Percentiles rank a stretch among this genome's conserved stretches.
Conservation (phyloP, 2,329 filamentous ascomycete genomes). For the Aspergillus sp. region DNA sequence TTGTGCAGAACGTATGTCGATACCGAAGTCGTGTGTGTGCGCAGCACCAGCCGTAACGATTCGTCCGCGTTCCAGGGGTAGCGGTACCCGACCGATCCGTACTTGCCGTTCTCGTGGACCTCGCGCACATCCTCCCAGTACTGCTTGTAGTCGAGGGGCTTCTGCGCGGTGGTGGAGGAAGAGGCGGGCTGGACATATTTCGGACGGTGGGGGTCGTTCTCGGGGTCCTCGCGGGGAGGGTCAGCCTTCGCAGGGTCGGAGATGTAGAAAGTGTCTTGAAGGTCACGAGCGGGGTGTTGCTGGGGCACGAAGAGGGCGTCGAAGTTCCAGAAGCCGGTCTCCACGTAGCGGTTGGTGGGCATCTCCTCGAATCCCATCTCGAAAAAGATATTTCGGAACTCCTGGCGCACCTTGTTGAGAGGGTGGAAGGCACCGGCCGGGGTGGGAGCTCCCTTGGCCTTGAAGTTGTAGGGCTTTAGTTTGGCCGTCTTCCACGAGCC, state of each 20-base stretch:
- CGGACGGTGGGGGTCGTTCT: slow-evolving; percentile 36
- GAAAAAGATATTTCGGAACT: slow-evolving; percentile 98
- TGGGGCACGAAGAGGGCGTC: slow-evolving; percentile 95
- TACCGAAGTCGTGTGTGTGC: slow-evolving; percentile 93
- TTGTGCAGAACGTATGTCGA: slow-evolving; percentile 89
- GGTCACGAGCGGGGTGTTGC: slow-evolving; percentile 94
- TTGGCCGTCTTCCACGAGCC: slow-evolving; percentile 90
- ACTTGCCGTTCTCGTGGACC: slow-evolving; percentile 89
- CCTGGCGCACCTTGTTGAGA: slow-evolving; percentile 89
- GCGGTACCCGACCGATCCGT: slow-evolving; percentile 91
- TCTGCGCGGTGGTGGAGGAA: slow-evolving; percentile 50
- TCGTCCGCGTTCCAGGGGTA: slow-evolving; percentile 92
- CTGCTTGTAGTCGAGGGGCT: slow-evolving; percentile 67
- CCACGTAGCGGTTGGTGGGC: slow-evolving; percentile 89
- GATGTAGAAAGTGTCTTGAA: slow-evolving; percentile 99
- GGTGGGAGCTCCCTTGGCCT: slow-evolving; percentile 58
- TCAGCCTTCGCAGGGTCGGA: slow-evolving; percentile 81
- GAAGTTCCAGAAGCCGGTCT: slow-evolving; percentile 99
- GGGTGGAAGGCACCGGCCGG: slow-evolving; percentile 53
- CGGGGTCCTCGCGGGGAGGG: slow-evolving; percentile 59
- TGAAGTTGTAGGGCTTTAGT: slow-evolving; percentile 85
- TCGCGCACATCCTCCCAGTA: slow-evolving; percentile 87
- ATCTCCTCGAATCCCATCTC: slow-evolving; percentile 99
- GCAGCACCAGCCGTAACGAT: slow-evolving; percentile 80
- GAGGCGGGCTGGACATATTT: slow-evolving; percentile 42